Conservation (phyloP, 495 filamentous ascomycete genomes). For the Chlorociboria aeruginascens region DNA sequence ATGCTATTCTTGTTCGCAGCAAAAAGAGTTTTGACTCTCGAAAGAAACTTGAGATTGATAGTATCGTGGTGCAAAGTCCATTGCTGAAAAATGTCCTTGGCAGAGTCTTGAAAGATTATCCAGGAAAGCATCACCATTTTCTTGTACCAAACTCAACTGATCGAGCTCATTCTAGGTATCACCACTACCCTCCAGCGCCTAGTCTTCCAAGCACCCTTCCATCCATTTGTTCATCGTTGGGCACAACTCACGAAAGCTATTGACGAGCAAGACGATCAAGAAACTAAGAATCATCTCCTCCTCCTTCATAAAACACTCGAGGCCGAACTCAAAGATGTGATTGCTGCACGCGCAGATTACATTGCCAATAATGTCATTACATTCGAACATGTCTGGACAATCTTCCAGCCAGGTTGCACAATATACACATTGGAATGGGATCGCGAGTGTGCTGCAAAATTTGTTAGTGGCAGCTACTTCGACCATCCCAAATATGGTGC, state of each 20-base stretch:
- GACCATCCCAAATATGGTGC: background rate
- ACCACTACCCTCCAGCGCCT: conserved; percentile 46
- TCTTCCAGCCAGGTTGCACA: conserved; percentile 81
- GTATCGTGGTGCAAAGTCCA: conserved; percentile 54
- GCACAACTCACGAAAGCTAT: conserved; percentile 35
- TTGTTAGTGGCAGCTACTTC: conserved; percentile 39
- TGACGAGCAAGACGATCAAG: conserved; percentile 32
- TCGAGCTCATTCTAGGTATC: conserved; percentile 17
- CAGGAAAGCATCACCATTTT: conserved; percentile 32
- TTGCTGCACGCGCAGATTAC: conserved; percentile 68
- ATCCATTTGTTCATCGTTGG: conserved; percentile 60
- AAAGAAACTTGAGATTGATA: conserved; percentile 48
- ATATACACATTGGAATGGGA: conserved; percentile 57
- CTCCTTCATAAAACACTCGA: conserved; percentile 43
- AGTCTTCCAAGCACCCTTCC: conserved; percentile 47
- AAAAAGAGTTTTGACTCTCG: conserved; percentile 36
- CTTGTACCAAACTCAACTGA: conserved; percentile 42
- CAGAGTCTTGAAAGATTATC: conserved; percentile 47
- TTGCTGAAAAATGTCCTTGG: conserved; percentile 44
- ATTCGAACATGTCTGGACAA: conserved; percentile 78
- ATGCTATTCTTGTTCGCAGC: conserved; percentile 41
- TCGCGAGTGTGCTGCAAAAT: conserved; percentile 39
- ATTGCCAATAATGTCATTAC: conserved; percentile 77
- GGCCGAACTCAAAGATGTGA: conserved; percentile 52
- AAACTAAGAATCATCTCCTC: conserved; percentile 42